phyloP scores from a whole-genome alignment of 2,329 filamentous ascomycete species.

The Stemphylium lycopersici region DNA sequence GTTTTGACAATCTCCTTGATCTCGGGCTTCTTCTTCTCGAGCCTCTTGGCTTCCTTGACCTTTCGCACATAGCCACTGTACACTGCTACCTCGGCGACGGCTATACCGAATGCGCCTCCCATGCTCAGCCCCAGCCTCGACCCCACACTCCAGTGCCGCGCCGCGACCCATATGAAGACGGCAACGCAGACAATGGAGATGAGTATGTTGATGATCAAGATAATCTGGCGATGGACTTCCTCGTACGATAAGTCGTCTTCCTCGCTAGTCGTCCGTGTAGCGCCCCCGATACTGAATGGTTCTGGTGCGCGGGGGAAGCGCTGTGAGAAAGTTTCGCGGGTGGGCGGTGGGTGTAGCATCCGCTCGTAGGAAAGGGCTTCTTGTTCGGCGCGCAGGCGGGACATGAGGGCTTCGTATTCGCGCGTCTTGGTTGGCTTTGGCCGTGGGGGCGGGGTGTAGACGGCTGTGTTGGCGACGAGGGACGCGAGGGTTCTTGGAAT shows the following conservation, averaged over 20 bases:
- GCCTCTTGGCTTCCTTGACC: conserved; percentile 70
- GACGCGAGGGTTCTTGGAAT: conserved; percentile 62
- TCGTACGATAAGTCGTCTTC: conserved; percentile 70
- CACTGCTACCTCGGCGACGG: conserved; percentile 76
- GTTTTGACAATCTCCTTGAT: conserved; percentile 72
- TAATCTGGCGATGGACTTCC: conserved; percentile 80
- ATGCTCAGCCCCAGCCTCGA: conserved; percentile 73
- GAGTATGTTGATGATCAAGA: conserved; percentile 87
- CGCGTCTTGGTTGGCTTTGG: conserved; percentile 71
- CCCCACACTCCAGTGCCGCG: conserved; percentile 76
- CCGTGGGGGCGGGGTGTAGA: conserved; percentile 81
- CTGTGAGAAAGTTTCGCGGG: conserved; percentile 64
- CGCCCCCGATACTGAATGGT: conserved; percentile 57
- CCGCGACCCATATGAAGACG: conserved; percentile 77
- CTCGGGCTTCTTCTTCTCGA: conserved; percentile 66
- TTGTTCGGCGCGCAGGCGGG: conserved; percentile 78
- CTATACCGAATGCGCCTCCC: conserved; percentile 71
- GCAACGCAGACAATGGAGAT: conserved; percentile 83
- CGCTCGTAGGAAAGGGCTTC: conserved; percentile 82
- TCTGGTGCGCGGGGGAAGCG: conserved; percentile 60
- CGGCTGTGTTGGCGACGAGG: conserved; percentile 71
- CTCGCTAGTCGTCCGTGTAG: conserved; percentile 48
- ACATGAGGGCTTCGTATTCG: conserved; percentile 89
- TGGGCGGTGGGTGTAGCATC: conserved; percentile 70
- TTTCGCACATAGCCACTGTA: conserved; percentile 78